Evolutionary conservation across 768 basidiomycete species (phyloP), one percentile per base, ranked within the genome.

Genomic region (Tricholoma furcatifolium): DNA sequence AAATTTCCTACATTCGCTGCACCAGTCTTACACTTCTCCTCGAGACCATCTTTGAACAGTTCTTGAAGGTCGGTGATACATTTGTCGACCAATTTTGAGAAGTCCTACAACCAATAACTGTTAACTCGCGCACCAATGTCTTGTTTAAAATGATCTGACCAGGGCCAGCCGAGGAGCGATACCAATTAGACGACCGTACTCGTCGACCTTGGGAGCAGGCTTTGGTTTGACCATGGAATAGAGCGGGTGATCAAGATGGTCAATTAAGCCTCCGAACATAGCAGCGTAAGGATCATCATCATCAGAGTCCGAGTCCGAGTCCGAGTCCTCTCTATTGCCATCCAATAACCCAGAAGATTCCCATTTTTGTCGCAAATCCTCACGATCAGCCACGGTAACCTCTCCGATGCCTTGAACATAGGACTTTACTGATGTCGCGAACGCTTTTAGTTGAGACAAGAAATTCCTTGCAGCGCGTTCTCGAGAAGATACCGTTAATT

Each of bases 11-110:
- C 83, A 51, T 75, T 74, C 15, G 65, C 59, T 5, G 83, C 81
- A 12, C 83, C 82, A 14, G 65, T 63, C 44, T 71, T 70, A 57
- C 82, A 83, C 54, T 81, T 83, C 32, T 82, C 81, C 56, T 85
- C 82, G 9, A 85, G 66, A 7, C 81, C 81, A 43, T 80, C 79
- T 38, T 71, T 71, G 66, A 84, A 80, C 32, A 69, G 63, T 3
- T 70, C 63, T 57, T 84, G 75, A 11, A 85, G 70, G 20, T 75
- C 73, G 7, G 64, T 52, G 4, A 83, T 78, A 40, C 70, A 75
- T 1, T 72, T 63, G 15, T 80, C 74, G 1, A 81, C 69, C 31
- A 80, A 65, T 18, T 62, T 60, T 5, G 62, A 59, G 56, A 85
- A 83, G 55, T 76, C 77, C 82, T 83, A 40, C 21, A 24, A 23